These are phyloP conservation scores for Thyridium curvatum DNA, from an alignment of 2,329 filamentous ascomycete species.

Conservation along the genomic window DNA sequence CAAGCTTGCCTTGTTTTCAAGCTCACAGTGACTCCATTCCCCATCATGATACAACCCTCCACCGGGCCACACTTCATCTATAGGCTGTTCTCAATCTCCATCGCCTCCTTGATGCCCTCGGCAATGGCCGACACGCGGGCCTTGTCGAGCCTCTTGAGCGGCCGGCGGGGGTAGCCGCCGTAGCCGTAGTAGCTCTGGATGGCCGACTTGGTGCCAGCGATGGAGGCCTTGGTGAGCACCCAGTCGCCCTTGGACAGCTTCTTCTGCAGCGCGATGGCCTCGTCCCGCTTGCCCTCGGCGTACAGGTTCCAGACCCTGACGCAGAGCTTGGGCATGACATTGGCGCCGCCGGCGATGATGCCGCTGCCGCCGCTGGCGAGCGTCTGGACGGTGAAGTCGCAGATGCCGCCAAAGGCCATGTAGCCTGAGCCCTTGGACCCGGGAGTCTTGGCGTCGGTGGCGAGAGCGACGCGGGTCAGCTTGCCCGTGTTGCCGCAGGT, in stretches of 20 bases:
- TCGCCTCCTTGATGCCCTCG: constrained; percentile 54
- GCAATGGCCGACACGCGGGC: constrained; percentile 46
- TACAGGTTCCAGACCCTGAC: constrained; percentile 75
- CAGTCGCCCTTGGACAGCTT: constrained; percentile 75
- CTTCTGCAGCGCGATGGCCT: constrained; percentile 71
- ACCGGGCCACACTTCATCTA: constrained; percentile 16
- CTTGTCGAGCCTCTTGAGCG: constrained; percentile 60
- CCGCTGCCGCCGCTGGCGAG: constrained; percentile 72
- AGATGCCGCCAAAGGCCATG: constrained; percentile 83
- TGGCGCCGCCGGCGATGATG: constrained; percentile 81
- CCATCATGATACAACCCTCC: no score
- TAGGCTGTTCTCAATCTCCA: constrained; percentile 56
- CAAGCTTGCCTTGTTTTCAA: no score
- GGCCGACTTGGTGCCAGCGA: constrained; percentile 80
- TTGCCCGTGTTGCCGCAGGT: constrained; percentile 57
- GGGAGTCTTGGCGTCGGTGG: constrained; percentile 65
- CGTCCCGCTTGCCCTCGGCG: constrained; percentile 63
- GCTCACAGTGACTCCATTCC: no score
- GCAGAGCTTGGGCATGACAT: constrained; percentile 78
- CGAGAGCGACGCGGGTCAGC: constrained; percentile 72
- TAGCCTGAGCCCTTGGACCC: constrained; percentile 56
- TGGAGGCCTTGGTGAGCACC: constrained; percentile 75
- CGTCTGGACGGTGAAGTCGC: constrained; percentile 81
- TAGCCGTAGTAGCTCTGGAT: constrained; percentile 79
- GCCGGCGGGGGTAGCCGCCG: constrained; percentile 67